Evolutionary conservation across 2,329 filamentous ascomycete genomes (phyloP), one percentile per base, ranked within the genome.

Genomic region (Rosellinia necatrix): DNA sequence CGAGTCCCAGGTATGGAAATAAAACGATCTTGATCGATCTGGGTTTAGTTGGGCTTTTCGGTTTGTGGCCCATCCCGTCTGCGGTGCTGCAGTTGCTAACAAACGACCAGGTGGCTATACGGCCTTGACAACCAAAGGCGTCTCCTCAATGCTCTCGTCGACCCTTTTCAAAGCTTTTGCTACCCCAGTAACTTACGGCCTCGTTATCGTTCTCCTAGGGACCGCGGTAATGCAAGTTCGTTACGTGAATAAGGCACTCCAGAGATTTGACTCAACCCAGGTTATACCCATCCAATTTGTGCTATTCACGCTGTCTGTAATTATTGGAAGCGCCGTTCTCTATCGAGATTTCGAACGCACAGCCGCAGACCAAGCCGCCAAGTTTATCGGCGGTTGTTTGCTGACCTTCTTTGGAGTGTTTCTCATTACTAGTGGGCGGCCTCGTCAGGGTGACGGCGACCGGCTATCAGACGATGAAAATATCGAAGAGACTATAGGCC

Each of bases 241-340:
- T 70, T 99, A 97, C 70, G 84, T 99, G 71, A 99, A 97, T 76
- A 90, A 82, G 63, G 81, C 83, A 10, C 79, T 99, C 49, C 92
- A 97, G 71, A 86, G 90, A 42, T 99, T 97, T 76, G 91, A 97
- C 72, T 96, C 94, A 6, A 99, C 94, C 0, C 92, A 97, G 71
- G 94, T 99, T 64, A 99, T 99, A 61, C 94, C 94, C 0, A 94
- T 94, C 12, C 94, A 99, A 69, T 99, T 99, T 66, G 94, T 99
- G 46, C 84, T 96, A 61, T 99, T 99, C 72, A 99, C 94, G 0
- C 80, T 99, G 6, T 96, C 90, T 5, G 94, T 97, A 60, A 97
- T 99, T 65, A 81, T 96, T 48, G 94, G 94, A 53, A 97, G 92
- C 67, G 93, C 93, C 1, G 82, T 99, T 7, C 76, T 99, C 5